Conservation (phyloP, 208 protist genomes). For the Novymonas esmeraldas region DNA sequence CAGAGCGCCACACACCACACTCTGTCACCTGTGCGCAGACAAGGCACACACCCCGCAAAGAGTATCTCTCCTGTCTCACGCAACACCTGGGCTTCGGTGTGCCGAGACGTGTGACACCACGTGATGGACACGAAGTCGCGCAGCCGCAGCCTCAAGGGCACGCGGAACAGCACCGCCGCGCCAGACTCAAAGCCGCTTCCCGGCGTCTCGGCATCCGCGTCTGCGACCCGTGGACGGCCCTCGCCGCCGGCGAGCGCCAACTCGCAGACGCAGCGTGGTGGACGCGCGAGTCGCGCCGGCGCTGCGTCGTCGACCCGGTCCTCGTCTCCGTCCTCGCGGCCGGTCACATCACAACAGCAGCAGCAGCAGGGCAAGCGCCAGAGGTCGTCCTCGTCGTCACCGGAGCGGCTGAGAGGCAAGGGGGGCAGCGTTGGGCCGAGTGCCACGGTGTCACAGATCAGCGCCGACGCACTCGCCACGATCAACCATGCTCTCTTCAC, state of each 20-base stretch:
- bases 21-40: neutral
- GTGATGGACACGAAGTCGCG: neutral
- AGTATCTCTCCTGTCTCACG: no score
- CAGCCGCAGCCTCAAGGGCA: neutral
- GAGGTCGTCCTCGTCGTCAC: neutral
- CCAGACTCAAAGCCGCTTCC: neutral
- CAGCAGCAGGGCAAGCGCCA: neutral
- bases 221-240: neutral
- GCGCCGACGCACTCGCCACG: conserved; percentile 23
- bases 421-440: neutral
- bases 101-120: neutral
- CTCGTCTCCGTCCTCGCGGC: neutral
- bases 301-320: neutral
- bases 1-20: no score
- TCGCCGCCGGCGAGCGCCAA: neutral
- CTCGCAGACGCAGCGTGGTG: neutral
- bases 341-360: neutral
- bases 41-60: neutral
- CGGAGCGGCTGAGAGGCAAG: neutral
- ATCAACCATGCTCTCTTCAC: conserved; percentile 43
- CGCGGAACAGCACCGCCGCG: neutral
- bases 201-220: neutral
- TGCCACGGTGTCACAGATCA: conserved; percentile 3
- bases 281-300: neutral
- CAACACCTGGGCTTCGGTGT: no score